Percentiles rank a stretch among this genome's conserved stretches.
phyloP scores from a whole-genome alignment of 2,329 filamentous ascomycete species.

The Elsinoe australis region DNA sequence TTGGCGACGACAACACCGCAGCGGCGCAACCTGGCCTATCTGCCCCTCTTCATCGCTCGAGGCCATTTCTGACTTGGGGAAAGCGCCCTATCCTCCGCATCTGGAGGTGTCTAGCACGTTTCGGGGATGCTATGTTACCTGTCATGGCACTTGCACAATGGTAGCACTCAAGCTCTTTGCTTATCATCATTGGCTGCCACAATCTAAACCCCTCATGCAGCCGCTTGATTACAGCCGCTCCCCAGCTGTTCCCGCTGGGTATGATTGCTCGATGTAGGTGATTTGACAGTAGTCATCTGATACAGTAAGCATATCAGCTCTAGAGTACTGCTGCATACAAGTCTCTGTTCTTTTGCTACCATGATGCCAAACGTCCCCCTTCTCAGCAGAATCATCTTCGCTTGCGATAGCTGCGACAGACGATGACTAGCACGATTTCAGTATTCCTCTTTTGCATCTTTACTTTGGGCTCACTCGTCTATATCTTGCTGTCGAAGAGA shows the following conservation, averaged over 20 bases:
- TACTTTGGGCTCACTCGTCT: conserved; percentile 27
- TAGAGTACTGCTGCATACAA: no score
- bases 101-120: neutral
- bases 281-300: no score
- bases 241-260: no score
- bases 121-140: neutral
- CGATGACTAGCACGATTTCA: conserved; percentile 23
- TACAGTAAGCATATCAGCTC: no score
- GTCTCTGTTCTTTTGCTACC: no score
- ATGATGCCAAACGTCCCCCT: no score
- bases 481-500: conserved; percentile 29
- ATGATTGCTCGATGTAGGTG: no score
- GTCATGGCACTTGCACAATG: neutral
- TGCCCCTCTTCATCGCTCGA: neutral
- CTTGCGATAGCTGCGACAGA: no score
- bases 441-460: conserved; percentile 28
- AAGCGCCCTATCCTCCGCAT: neutral
- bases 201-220: no score
- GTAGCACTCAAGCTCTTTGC: no score
- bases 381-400: no score
- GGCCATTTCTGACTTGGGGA: neutral
- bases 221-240: no score
- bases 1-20: conserved; percentile 2
- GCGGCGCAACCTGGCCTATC: neutral
- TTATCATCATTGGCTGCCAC: neutral